These are phyloP conservation scores for Diaporthe ampelina DNA, from an alignment of 2,329 filamentous ascomycete genomes.

Conservation along the genomic window DNA sequence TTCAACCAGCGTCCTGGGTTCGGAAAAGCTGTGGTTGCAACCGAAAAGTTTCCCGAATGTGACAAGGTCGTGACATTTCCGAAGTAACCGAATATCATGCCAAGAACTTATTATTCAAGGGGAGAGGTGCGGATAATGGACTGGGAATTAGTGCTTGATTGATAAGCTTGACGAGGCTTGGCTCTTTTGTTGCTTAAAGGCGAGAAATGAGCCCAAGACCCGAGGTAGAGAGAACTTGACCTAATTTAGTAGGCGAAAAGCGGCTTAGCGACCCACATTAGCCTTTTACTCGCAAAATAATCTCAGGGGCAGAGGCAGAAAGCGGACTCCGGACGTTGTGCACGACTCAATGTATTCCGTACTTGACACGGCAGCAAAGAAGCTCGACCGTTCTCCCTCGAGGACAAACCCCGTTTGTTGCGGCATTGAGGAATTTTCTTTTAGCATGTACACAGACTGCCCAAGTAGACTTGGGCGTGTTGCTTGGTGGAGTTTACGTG, in stretches of 20 bases:
- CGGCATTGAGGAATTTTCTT: neutral
- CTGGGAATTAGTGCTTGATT: neutral
- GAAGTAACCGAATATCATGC: neutral
- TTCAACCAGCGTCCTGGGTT: too few species aligned
- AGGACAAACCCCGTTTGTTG: neutral
- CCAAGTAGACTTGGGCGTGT: neutral
- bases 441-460: neutral
- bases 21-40: neutral
- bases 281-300: neutral
- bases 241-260: neutral
- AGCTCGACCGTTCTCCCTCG: neutral
- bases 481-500: neutral
- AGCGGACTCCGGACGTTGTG: neutral
- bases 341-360: neutral
- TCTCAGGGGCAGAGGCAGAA: slow-evolving; percentile 1
- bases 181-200: slow-evolving; percentile 1
- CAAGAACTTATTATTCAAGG: slow-evolving; percentile 15
- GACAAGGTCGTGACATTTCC: neutral
- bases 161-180: neutral
- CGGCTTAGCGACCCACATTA: neutral
- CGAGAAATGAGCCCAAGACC: slow-evolving; percentile 5
- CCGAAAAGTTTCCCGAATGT: neutral
- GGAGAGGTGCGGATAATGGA: neutral
- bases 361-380: neutral
- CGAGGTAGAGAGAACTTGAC: neutral